These are phyloP conservation scores for Fusarium devonianum DNA, from an alignment of 2,329 filamentous ascomycete genomes.

Conservation along the genomic window DNA sequence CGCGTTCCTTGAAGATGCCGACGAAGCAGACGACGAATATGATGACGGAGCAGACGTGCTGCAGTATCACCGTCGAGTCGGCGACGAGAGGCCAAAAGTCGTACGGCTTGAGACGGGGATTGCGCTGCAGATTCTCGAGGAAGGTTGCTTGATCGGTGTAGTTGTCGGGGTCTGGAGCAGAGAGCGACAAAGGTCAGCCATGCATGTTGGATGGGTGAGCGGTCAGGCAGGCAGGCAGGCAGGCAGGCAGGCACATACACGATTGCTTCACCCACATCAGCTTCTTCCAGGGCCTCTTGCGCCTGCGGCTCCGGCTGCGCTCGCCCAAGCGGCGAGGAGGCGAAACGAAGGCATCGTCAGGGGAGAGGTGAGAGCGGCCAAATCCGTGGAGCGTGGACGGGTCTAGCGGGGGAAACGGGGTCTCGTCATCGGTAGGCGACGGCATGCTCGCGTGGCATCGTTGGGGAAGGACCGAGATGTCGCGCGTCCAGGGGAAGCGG, in stretches of 20 bases:
- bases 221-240: neutral
- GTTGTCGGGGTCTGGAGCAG: slow-evolving; percentile 85
- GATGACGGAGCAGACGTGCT: slow-evolving; percentile 93
- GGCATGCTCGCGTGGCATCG: slow-evolving; percentile 43
- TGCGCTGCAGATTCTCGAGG: slow-evolving; percentile 92
- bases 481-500: slow-evolving; percentile 8
- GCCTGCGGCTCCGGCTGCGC: slow-evolving; percentile 70
- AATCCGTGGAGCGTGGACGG: slow-evolving; percentile 44
- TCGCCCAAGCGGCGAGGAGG: slow-evolving; percentile 63
- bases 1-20: slow-evolving; percentile 83
- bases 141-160: slow-evolving; percentile 98
- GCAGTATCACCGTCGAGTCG: slow-evolving; percentile 94
- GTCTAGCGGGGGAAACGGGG: slow-evolving; percentile 46
- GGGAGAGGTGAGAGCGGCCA: slow-evolving; percentile 75
- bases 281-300: slow-evolving; percentile 88
- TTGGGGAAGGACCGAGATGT: slow-evolving; percentile 17
- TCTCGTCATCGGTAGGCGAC: slow-evolving; percentile 50
- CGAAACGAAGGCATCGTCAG: slow-evolving; percentile 82
- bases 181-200: too few species aligned
- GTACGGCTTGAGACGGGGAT: slow-evolving; percentile 91
- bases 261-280: slow-evolving; percentile 97
- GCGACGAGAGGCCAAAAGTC: slow-evolving; percentile 98
- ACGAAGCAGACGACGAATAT: slow-evolving; percentile 96
- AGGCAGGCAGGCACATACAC: slow-evolving; percentile 65
- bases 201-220: neutral